Conservation (phyloP, 345 rosid genomes). For the Syzygium oleosum region DNA sequence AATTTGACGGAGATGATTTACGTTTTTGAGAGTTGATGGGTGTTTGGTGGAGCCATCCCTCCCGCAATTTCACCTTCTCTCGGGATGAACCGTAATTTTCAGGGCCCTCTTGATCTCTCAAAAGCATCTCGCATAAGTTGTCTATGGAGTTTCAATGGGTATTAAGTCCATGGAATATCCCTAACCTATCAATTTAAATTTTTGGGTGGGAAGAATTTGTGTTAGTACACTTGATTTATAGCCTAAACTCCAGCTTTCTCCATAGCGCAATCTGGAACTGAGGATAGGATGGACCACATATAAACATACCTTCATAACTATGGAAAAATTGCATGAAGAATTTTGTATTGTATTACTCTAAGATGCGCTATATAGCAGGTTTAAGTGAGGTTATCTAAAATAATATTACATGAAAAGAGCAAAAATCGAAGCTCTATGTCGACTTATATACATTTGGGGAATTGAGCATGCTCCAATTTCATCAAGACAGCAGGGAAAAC, state of each 20-base stretch:
- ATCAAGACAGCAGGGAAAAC: slow-evolving; percentile 41
- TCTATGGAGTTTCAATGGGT: not conserved
- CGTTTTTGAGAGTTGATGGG: not conserved
- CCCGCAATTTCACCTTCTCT: not conserved
- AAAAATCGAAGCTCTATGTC: not conserved
- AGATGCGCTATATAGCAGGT: not conserved
- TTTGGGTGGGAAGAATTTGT: not conserved
- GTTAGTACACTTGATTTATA: not conserved
- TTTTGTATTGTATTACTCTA: not conserved
- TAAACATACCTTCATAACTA: not conserved
- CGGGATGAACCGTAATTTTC: not conserved
- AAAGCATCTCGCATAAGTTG: not conserved
- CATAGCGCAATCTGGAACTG: not conserved
- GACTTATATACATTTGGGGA: slow-evolving; percentile 12
- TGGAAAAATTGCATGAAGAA: not conserved
- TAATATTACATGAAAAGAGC: slow-evolving; percentile 3
- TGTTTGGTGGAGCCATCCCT: not conserved
- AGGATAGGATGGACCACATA: not conserved
- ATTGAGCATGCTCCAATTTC: slow-evolving; percentile 5
- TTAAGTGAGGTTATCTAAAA: not conserved
- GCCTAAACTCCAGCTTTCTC: not conserved
- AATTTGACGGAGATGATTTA: not conserved
- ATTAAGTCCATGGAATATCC: not conserved
- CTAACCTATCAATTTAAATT: not conserved
- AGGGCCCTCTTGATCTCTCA: not conserved